Evolutionary conservation across 164 flowering plant species (phyloP), one percentile per base, ranked within the genome.

Genomic region (Dillenia turbinata): DNA sequence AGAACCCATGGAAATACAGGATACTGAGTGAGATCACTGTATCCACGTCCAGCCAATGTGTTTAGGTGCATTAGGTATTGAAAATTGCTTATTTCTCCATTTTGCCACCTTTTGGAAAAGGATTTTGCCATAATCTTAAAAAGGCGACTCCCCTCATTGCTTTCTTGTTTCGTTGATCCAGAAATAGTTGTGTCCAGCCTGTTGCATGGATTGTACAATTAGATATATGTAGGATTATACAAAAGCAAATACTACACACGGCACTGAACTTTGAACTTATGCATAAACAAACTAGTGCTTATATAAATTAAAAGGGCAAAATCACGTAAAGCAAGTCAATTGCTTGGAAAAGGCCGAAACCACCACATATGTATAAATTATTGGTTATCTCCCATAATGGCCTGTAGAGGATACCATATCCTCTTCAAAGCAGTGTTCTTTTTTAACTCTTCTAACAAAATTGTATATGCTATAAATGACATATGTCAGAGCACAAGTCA

Each of bases 1-100:
- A 95, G 90, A 66, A 95, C 84, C 98, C 99, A 95, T n/a, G 99
- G 99, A 62, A 90, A 95, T 58, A 95, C 98, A 17, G 99, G 99
- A 80, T 95, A 92, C 71, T 92, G 98, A 13, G 98, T 95, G 44
- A 95, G 90, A 79, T 95, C 98, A 83, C 90, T 95, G 75, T 92
- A 92, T 71, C 99, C 99, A 69, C 99, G 96, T 54, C 99, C 99
- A 47, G 98, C 99, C 55, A 95, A 79, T 26, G 99, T 95, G 73
- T 95, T 95, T 59, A 95, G 91, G 75, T 95, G 97, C 99, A 92
- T 92, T 66, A 95, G 94, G 73, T 95, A 95, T 71, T 95, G 99
- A 55, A 95, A 95, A 73, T 95, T 95, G 85, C 96, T 92, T 49
- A 95, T 95, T 76, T 95, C 99, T 65, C 99, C 98, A 85, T 82